Conservation (phyloP, 2,329 filamentous ascomycete genomes). For the Ambrosiella cleistominuta region DNA sequence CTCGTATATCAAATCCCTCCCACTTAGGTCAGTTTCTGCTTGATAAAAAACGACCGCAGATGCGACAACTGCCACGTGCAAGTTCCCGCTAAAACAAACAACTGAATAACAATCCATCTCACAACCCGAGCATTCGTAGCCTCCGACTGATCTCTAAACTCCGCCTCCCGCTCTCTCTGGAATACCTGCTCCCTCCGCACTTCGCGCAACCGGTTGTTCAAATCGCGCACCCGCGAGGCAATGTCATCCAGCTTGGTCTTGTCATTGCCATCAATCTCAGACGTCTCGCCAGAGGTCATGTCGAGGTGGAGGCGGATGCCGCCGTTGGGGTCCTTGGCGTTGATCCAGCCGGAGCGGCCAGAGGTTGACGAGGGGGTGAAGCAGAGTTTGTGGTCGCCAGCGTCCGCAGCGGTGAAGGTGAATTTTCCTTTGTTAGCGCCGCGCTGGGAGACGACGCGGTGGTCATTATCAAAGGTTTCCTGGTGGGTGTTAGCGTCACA, state of each 20-base stretch:
- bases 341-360: conserved; percentile 55
- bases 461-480: conserved; percentile 94
- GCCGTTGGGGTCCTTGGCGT: conserved; percentile 44
- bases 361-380: conserved; percentile 69
- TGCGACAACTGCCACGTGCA: conserved; percentile 97
- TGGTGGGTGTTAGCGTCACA: conserved; percentile 18
- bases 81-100: conserved; percentile 65
- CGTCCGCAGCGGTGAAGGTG: conserved; percentile 86
- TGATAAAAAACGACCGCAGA: conserved; percentile 95
- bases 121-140: conserved; percentile 80
- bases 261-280: conserved; percentile 81
- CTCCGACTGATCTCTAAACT: conserved; percentile 96
- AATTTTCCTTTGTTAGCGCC: conserved; percentile 64
- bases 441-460: conserved; percentile 81
- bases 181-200: conserved; percentile 91
- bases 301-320: conserved; percentile 75
- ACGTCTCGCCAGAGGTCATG: conserved; percentile 85
- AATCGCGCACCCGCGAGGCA: conserved; percentile 69
- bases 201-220: conserved; percentile 74
- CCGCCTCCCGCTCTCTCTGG: conserved; percentile 88
- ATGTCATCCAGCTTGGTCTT: conserved; percentile 87
- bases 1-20: background rate
- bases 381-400: conserved; percentile 92
- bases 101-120: conserved; percentile 83
- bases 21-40: conserved; percentile 90